Percentiles rank a stretch among this genome's conserved stretches.
These are phyloP conservation scores for Trametes pubescens DNA, from an alignment of 1,284 basidiomycete species.

Conservation along the genomic window DNA sequence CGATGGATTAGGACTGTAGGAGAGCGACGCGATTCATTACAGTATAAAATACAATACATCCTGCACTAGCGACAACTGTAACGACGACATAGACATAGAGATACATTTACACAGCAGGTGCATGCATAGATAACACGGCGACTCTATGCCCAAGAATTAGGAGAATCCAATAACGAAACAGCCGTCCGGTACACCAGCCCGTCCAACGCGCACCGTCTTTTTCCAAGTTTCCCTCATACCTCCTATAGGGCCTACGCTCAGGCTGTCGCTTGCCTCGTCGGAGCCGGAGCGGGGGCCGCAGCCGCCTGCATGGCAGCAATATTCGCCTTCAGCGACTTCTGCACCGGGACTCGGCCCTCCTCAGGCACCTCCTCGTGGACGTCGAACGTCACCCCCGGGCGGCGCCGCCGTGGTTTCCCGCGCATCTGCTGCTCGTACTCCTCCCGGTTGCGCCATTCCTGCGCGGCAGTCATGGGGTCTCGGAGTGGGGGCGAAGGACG, in stretches of 20 bases:
- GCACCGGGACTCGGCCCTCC: slow-evolving; percentile 23
- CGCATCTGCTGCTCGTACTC: slow-evolving; percentile 50
- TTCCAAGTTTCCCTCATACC: neutral
- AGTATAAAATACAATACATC: slow-evolving; percentile 26
- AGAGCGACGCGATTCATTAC: neutral
- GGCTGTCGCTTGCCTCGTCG: slow-evolving; percentile 17
- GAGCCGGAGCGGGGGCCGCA: slow-evolving; percentile 5
- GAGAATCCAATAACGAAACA: neutral
- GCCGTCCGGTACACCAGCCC: neutral
- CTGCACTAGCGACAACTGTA: slow-evolving; percentile 22
- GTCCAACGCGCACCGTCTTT: neutral
- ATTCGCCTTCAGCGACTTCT: slow-evolving; percentile 29
- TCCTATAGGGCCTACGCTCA: neutral
- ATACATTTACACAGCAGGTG: slow-evolving; percentile 35
- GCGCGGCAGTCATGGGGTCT: slow-evolving; percentile 67
- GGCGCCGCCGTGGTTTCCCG: slow-evolving; percentile 56
- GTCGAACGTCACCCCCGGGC: slow-evolving; percentile 78
- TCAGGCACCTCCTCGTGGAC: slow-evolving; percentile 51
- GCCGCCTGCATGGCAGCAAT: slow-evolving; percentile 19
- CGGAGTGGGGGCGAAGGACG: slow-evolving; percentile 64
- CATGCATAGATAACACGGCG: slow-evolving; percentile 27
- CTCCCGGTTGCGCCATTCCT: slow-evolving; percentile 69
- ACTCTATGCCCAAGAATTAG: slow-evolving; percentile 20
- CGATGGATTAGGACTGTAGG: neutral
- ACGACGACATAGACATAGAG: slow-evolving; percentile 33